Evolutionary conservation across 352 stramenopile species (phyloP), one percentile per base, ranked within the genome.

Genomic region (Plasmopara viticola): DNA sequence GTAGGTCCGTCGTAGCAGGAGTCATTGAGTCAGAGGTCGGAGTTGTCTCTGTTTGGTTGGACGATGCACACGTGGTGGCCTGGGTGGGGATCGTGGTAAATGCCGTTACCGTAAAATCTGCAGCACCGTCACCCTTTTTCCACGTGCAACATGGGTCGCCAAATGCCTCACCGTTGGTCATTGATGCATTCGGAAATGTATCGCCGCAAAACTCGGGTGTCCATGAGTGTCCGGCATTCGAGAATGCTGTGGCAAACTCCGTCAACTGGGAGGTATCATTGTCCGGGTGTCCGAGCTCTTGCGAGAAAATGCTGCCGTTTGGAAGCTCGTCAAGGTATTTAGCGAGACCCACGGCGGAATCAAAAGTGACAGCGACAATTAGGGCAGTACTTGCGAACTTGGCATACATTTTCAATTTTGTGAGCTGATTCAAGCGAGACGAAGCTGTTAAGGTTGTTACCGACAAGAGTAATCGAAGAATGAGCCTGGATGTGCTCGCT

Each of bases 131-230:
- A 29, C 66, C 58, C 49, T 60, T 63, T 25, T 51, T 66, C 68
- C 68, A 82, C 57, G 60, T 74, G 68, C 71, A 81, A 33, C 71
- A 81, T 52, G 71, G 71, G 60, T 81, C 71, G 5, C 71, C 71
- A 56, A 82, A 74, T 34, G 66, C 71, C 14, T 56, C 65, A 42
- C 71, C 71, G 60, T 67, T 65, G 15, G 65, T 74, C 57, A 73
- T 68, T 8, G 40, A 52, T 1, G 61, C 17, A n/a, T 56, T 56
- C 15, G 56, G 56, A 54, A 70, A 70, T 37, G 42, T 58, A 7
- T 44, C 49, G 18, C 53, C 51, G 38, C 62, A 70, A 41, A 70
- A 63, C 8, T 44, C 45, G 0, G 31, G 9, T 14, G 43, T 46
- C 69, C 69, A 78, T 30, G 52, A 62, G 43, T 61, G 43, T 10